Base-by-base conservation (phyloP, 768 basidiomycete genomes). In the Exidia glandulosa region DNA sequence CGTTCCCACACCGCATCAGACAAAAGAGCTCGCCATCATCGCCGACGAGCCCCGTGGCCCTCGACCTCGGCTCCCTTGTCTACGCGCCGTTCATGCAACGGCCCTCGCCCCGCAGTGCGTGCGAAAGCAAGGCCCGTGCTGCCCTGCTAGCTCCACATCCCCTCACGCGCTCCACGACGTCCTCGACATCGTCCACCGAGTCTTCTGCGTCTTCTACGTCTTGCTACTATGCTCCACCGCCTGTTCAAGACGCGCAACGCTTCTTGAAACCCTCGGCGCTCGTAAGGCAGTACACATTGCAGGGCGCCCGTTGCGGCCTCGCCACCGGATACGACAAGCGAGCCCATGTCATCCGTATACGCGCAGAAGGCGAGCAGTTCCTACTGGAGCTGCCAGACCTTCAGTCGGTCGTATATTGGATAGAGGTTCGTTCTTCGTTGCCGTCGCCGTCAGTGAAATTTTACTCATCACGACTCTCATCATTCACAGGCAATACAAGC, bases 311-410 rank as follows among this genome's bases (percentile, higher is more conserved):
- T 76, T 92, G 90, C 62, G 96, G 96, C 25, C 71, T 99, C 32
- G 96, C 92, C 32, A 94, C 89, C 61, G 96, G 98, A 71, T 99
- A 99, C 73, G 36, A 84, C 63, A 98, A 98, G 79, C 78, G 94
- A 63, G 88, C 84, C 76, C 90, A 98, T 70, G 95, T 98, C 52
- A 93, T 98, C 34, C 80, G 96, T 25, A 83, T 98, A 32, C 75
- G 95, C 60, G 75, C 93, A 64, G 93, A 96, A 70, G 96, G 95
- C 13, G 91, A 98, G 75, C 96, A 99, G 74, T 99, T 99, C 73
- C 75, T 99, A 65, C 67, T 99, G 66, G 95, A 99, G 73, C 90
- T 90, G 2, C 82, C 79, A 57, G 86, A 89, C 68, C 85, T 93
- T 37, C 78, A 84, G 48, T 83, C 84, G 30, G 94, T 97, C 1